These are phyloP conservation scores for Kokia cookei DNA, from an alignment of 441 rosid species.

Conservation along the genomic window DNA sequence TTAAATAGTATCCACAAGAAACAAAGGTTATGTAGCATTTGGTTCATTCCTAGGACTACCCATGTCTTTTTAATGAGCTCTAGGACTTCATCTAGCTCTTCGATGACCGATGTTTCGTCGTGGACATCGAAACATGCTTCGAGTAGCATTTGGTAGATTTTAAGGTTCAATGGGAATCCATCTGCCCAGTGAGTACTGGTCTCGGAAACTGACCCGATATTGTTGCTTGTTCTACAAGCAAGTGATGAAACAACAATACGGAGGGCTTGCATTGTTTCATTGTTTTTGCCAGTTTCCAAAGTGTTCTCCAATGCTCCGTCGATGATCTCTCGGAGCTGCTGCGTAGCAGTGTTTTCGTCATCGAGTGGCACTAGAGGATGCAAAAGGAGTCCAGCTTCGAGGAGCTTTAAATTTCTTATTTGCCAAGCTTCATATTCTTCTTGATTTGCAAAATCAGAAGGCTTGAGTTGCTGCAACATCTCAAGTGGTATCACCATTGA, in stretches of 20 bases:
- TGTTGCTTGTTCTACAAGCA: slow-evolving; percentile 33
- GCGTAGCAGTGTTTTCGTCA: slow-evolving; percentile 30
- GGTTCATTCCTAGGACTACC: slow-evolving; percentile 55
- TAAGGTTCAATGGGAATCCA: slow-evolving; percentile 54
- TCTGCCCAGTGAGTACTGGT: slow-evolving; percentile 61
- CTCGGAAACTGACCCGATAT: slow-evolving; percentile 37
- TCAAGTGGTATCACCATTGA: slow-evolving; percentile 63
- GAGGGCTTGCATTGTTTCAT: slow-evolving; percentile 42
- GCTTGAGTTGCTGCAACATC: slow-evolving; percentile 57
- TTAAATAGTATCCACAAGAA: slow-evolving; percentile 60
- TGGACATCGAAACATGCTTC: slow-evolving; percentile 65
- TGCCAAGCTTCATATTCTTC: slow-evolving; percentile 56
- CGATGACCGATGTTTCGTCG: slow-evolving; percentile 47
- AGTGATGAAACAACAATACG: slow-evolving; percentile 50
- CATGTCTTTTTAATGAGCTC: slow-evolving; percentile 72
- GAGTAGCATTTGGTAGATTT: slow-evolving; percentile 48
- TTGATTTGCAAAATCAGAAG: slow-evolving; percentile 47
- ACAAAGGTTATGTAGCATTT: slow-evolving; percentile 55
- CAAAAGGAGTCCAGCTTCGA: slow-evolving; percentile 62
- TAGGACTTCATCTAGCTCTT: slow-evolving; percentile 62
- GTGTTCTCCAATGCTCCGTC: slow-evolving; percentile 39
- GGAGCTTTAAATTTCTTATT: slow-evolving; percentile 58
- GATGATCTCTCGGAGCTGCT: slow-evolving; percentile 39
- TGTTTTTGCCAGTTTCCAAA: slow-evolving; percentile 40
- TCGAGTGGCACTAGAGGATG: slow-evolving; percentile 46